Evolutionary conservation across 1,139 yeast genomes (phyloP).

Genomic region (Hemisphaericaspora xylanilytica): DNA sequence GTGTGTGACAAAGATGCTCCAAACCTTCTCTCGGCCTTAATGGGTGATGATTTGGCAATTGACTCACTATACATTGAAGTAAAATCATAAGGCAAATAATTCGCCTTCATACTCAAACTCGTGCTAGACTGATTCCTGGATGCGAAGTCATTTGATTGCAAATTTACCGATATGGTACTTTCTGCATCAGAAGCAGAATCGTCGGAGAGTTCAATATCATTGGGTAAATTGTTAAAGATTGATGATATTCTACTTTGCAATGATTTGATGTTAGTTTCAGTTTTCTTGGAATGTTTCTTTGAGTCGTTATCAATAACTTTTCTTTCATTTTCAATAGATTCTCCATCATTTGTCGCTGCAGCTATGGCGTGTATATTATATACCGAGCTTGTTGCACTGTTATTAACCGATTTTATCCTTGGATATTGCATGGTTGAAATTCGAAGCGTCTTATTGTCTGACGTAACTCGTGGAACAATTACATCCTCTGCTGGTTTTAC

Average conservation of each 20-base stretch:
- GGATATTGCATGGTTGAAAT: slow-evolving; percentile 25
- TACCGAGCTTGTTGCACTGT: slow-evolving; percentile 31
- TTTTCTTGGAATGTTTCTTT: not conserved
- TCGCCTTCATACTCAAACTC: slow-evolving; percentile 4
- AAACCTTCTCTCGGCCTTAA: slow-evolving; percentile 24
- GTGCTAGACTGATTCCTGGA: slow-evolving; percentile 5
- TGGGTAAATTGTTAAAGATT: slow-evolving; percentile 46
- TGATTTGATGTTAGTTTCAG: slow-evolving; percentile 4
- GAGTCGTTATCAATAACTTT: not conserved
- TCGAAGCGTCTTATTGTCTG: slow-evolving; percentile 32
- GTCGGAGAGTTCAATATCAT: slow-evolving; percentile 48
- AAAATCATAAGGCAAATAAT: slow-evolving; percentile 11
- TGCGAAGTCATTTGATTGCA: not conserved
- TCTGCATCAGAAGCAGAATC: slow-evolving; percentile 43
- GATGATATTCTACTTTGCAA: slow-evolving; percentile 28
- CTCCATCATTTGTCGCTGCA: slow-evolving; percentile 14
- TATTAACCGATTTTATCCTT: slow-evolving; percentile 17
- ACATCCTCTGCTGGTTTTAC: slow-evolving; percentile 5
- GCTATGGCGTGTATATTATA: slow-evolving; percentile 34
- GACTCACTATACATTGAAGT: slow-evolving; percentile 27
- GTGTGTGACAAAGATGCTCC: slow-evolving; percentile 6
- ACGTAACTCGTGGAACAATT: slow-evolving; percentile 26
- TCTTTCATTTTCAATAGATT: slow-evolving; percentile 2
- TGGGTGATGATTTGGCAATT: slow-evolving; percentile 31
- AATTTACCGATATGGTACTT: slow-evolving; percentile 7